Evolutionary conservation across 805 yeast species (phyloP), one percentile per base, ranked within the genome.

Genomic region (Hagleromyces aurorensis): DNA sequence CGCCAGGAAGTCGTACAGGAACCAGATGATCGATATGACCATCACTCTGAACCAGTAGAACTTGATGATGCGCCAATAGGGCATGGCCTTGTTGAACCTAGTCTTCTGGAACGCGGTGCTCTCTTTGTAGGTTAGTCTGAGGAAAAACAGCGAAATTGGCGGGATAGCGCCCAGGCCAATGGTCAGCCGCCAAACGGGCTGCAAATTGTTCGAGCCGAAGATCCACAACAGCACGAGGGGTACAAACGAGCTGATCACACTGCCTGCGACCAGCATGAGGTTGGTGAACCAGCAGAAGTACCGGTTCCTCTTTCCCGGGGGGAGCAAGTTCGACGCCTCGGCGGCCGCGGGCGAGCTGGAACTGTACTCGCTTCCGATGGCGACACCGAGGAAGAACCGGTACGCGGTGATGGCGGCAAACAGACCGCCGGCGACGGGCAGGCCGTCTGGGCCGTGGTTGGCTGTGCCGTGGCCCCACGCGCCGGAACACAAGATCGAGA

Each of bases 21-120:
- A 80, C 91, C 91, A 81, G 34, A 80, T 70, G 4, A 72, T 75
- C 50, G 81, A 73, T 11, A 83, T 75, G 19, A 89, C 91, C 17
- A 79, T 41, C 13, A 81, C 48, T 33, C 82, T 61, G 23, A 48
- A 59, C 87, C 89, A 80, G 59, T 78, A 78, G 56, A 60, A 80
- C 47, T 70, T 74, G 34, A 78, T 30, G 1, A 76, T 74, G 19
- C 78, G 64, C 59, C 60, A 54, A 52, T 77, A 78, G 19, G 78
- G 78, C 12, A 71, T 79, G 26, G 52, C 55, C 36, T 57, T 65
- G 48, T 65, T 71, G 45, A 81, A 75, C 18, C 83, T 82, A 19
- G 74, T 63, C 49, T 74, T 72, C 43, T 68, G 69, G 64, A 72
- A 81, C 38, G 79, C 62, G 33, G 64, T 69, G 3, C 83, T 73